A percentile compares a stretch with the other conserved stretches of the same genome.
These are phyloP conservation scores for Kwoniella sp. DNA, from an alignment of 768 basidiomycete genomes.

Conservation along the genomic window DNA sequence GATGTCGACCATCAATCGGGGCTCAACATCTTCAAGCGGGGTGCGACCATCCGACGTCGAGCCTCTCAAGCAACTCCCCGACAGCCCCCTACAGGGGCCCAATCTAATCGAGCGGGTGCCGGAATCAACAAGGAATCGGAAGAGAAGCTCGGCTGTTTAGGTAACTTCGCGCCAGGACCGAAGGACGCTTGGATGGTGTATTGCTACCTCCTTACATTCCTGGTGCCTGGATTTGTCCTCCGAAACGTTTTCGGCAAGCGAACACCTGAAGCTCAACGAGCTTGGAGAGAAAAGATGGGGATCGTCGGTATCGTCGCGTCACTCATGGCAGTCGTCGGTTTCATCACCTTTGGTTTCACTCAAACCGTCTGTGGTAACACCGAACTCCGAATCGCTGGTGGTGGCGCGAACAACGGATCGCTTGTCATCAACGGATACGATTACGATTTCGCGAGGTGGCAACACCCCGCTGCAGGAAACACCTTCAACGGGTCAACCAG, in stretches of 20 bases:
- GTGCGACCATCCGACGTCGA: constrained; percentile 74
- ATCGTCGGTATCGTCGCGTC: constrained; percentile 73
- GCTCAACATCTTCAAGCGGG: constrained; percentile 85
- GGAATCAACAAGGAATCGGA: constrained; percentile 32
- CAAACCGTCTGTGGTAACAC: constrained; percentile 88
- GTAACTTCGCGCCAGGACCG: constrained; percentile 79
- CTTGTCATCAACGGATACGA: constrained; percentile 93
- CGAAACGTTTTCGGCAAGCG: constrained; percentile 78
- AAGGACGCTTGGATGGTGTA: constrained; percentile 95
- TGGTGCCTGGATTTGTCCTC: constrained; percentile 73
- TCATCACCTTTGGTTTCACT: constrained; percentile 98
- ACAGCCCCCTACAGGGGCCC: constrained; percentile 57
- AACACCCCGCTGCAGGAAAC: constrained; percentile 71
- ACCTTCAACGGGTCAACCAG: constrained; percentile 78
- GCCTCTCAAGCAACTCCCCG: constrained; percentile 58
- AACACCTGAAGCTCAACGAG: constrained; percentile 89
- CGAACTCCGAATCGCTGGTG: constrained; percentile 78
- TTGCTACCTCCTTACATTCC: constrained; percentile 79
- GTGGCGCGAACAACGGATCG: constrained; percentile 72
- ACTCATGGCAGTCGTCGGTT: constrained; percentile 94
- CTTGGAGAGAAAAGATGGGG: constrained; percentile 98
- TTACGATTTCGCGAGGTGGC: constrained; percentile 86
- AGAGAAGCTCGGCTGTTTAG: constrained; percentile 59
- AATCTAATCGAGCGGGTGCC: constrained; percentile 56
- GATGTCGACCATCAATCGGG: constrained; percentile 84